Base-by-base conservation (phyloP, 345 rosid species). In the Arabis hirsuta region DNA sequence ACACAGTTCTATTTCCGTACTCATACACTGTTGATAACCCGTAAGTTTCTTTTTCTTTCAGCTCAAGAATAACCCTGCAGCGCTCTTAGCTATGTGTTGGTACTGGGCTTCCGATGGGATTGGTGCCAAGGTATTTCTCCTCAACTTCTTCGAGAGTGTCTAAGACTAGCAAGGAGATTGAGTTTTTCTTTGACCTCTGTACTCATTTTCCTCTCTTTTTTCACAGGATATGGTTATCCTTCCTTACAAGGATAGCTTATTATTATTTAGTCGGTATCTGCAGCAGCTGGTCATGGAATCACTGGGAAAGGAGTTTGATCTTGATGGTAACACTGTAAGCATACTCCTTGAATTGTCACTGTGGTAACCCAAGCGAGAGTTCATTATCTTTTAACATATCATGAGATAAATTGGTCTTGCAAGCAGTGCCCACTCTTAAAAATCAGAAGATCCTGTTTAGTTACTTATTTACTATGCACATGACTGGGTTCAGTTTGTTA, bases 231-330 rank as follows among this genome's bases (percentile, higher is more conserved):
- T 95, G 99, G 99, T 95, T 44, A 85, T 95, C 74, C 99, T 95
- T 80, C 97, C 99, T 61, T 95, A 95, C 82, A 95, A 91, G 87
- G 99, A 95, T 77, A 95, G 96, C 83, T 83, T 91, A 50, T 82
- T 95, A 68, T 80, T 95, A 57, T 90, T 91, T 84, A 95, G 99
- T 70, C 80, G 97, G 73, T 95, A 95, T 80, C 74, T 95, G 76
- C 97, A 95, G 80, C 99, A 95, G 82, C 84, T 91, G 74, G 99
- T 91, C 71, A 95, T 95, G 99, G 99, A 95, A 84, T 91, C 99
- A 42, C 84, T 95, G 46, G 99, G 99, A 54, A 95, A 95, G 86
- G 97, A 95, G 80, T 89, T 89, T 83, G 99, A 95, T 78, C 86
- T 95, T 68, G 92, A 91, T 53, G 96, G 99, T 59, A 91, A 90